Conservation (phyloP, 805 yeast species). For the Alloascoidea hylecoeti region DNA sequence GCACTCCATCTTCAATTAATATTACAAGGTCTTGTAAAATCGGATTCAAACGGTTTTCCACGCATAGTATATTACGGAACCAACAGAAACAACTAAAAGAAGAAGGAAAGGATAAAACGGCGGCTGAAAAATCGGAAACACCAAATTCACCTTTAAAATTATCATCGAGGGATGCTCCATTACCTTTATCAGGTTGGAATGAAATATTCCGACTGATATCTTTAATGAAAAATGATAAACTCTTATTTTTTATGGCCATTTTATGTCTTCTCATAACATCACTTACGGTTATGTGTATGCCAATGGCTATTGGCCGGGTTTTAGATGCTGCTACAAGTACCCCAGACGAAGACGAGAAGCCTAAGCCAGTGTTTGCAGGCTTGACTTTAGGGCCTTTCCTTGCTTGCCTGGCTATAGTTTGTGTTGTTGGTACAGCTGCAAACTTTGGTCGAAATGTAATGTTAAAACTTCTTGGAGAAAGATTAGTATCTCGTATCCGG, state of each 20-base stretch:
- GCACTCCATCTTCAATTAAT: no score
- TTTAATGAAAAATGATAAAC: slow-evolving; percentile 41
- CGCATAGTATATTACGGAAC: no score
- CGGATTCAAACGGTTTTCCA: no score
- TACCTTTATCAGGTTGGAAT: slow-evolving; percentile 8
- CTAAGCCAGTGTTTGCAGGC: slow-evolving; percentile 29
- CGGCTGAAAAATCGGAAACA: slow-evolving; percentile 1
- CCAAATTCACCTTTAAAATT: slow-evolving; percentile 8
- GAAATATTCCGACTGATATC: slow-evolving; percentile 35
- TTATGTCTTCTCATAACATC: slow-evolving; percentile 55
- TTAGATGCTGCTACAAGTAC: slow-evolving; percentile 47
- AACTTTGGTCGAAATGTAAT: slow-evolving; percentile 71
- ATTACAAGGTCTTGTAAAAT: no score
- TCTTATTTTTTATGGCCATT: slow-evolving; percentile 46
- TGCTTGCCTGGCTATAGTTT: slow-evolving; percentile 41
- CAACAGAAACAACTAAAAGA: no score
- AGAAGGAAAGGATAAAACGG: no score
- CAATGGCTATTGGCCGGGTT: slow-evolving; percentile 74
- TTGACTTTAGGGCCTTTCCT: slow-evolving; percentile 50
- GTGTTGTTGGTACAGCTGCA: slow-evolving; percentile 61
- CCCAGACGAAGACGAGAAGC: slow-evolving; percentile 15
- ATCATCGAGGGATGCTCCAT: slow-evolving; percentile 6
- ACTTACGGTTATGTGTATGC: slow-evolving; percentile 68
- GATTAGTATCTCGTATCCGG: slow-evolving; percentile 73
- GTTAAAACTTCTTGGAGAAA: slow-evolving; percentile 71